These are phyloP conservation scores for Hyaloscypha finlandica DNA, from an alignment of 495 filamentous ascomycete genomes.

Conservation along the genomic window DNA sequence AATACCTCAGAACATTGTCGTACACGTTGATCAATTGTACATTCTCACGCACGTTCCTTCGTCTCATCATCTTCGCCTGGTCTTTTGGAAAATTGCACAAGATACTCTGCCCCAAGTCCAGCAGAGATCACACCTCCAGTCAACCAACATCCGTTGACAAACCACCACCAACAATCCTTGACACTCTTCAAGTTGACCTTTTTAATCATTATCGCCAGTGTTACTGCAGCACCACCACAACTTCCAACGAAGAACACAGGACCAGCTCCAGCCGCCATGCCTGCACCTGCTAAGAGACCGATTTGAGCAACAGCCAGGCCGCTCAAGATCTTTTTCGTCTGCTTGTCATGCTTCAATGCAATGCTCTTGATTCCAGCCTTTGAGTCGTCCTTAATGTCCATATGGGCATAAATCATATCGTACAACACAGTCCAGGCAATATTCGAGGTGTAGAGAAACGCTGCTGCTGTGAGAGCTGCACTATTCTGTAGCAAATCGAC, in stretches of 20 bases:
- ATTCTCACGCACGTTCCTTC: neutral
- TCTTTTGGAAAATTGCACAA: constrained; percentile 39
- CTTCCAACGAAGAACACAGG: constrained; percentile 84
- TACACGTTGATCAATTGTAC: constrained; percentile 7
- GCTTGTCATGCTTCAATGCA: constrained; percentile 80
- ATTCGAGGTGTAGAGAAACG: constrained; percentile 79
- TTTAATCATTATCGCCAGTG: constrained; percentile 85
- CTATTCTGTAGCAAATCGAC: constrained; percentile 72
- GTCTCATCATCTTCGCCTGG: neutral
- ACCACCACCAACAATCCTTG: constrained; percentile 97
- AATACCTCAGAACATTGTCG: neutral
- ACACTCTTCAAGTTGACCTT: constrained; percentile 82
- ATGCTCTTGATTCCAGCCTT: constrained; percentile 96
- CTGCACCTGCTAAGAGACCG: constrained; percentile 76
- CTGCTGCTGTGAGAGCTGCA: constrained; percentile 65
- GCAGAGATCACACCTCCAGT: constrained; percentile 55
- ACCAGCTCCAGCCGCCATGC: constrained; percentile 70
- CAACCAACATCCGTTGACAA: constrained; percentile 63
- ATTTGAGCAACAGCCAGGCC: constrained; percentile 76
- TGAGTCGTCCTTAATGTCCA: constrained; percentile 94
- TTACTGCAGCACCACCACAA: constrained; percentile 77
- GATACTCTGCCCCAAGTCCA: constrained; percentile 53
- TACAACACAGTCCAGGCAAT: constrained; percentile 94
- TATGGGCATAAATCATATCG: constrained; percentile 99
- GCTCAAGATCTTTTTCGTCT: constrained; percentile 84